A percentile compares a stretch with the other conserved stretches of the same genome.
phyloP scores from a whole-genome alignment of 148 eudicot genomes.

The Rhododendron henanense region DNA sequence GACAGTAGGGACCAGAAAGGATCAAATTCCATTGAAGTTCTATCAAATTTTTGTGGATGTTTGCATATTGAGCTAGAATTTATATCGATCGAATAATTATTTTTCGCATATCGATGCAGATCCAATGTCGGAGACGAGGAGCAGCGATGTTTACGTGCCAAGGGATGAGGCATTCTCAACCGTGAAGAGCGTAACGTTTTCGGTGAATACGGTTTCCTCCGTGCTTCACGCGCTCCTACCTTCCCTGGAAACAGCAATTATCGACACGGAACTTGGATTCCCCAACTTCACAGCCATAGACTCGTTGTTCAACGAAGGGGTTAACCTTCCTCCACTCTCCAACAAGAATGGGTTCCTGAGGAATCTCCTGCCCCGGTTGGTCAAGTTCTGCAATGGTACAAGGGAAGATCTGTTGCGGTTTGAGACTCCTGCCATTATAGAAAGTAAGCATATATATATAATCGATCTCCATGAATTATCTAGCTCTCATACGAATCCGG shows the following conservation, averaged over 20 bases:
- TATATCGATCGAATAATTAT: neutral
- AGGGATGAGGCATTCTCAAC: slow-evolving; percentile 75
- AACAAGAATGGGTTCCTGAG: slow-evolving; percentile 2
- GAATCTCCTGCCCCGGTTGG: slow-evolving; percentile 46
- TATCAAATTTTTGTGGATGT: no score
- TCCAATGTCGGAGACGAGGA: slow-evolving; percentile 47
- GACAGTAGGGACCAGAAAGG: neutral
- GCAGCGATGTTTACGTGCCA: slow-evolving; percentile 49
- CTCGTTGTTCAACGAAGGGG: slow-evolving; percentile 49
- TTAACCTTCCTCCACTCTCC: slow-evolving; percentile 25
- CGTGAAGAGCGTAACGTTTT: slow-evolving; percentile 52
- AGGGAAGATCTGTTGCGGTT: slow-evolving; percentile 32
- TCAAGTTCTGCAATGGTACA: slow-evolving; percentile 26
- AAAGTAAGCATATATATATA: slow-evolving; percentile 25
- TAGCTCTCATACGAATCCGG: no score
- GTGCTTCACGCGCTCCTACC: slow-evolving; percentile 67
- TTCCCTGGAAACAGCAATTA: slow-evolving; percentile 27
- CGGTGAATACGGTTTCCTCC: slow-evolving; percentile 40
- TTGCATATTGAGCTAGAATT: neutral
- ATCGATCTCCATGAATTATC: no score
- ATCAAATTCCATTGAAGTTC: neutral
- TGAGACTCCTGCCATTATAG: slow-evolving; percentile 46
- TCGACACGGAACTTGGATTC: slow-evolving; percentile 42
- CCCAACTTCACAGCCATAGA: slow-evolving; percentile 62
- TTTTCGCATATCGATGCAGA: slow-evolving; percentile 21